Evolutionary conservation across 805 yeast species (phyloP).

Genomic region (Hermanozyma aechmeae): DNA sequence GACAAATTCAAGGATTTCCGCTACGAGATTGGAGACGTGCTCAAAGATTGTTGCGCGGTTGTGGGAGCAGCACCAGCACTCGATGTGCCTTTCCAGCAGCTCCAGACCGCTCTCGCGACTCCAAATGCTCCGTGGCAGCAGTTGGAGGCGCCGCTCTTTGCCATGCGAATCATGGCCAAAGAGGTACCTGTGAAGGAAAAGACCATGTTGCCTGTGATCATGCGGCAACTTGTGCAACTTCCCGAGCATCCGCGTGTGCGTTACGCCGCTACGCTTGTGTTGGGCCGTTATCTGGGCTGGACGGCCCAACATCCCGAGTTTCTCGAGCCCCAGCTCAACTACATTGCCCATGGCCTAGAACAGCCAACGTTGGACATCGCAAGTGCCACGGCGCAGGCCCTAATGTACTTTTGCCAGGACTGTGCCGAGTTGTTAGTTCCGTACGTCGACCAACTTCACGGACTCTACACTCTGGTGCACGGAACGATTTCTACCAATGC

Average conservation of each 20-base stretch:
- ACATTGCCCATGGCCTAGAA: conserved; percentile 68
- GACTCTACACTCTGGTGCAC: conserved; percentile 52
- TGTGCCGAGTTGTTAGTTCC: conserved; percentile 59
- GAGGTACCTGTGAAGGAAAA: conserved; percentile 67
- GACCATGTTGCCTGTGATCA: conserved; percentile 61
- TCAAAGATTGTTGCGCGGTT: conserved; percentile 90
- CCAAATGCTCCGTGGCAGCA: conserved; percentile 62
- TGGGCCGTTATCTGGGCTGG: conserved; percentile 97
- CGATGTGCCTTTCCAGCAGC: conserved; percentile 55
- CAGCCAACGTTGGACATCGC: conserved; percentile 37
- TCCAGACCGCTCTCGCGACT: conserved; percentile 31
- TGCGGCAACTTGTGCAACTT: conserved; percentile 56
- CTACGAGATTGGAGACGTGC: conserved; percentile 96
- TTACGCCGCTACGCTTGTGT: conserved; percentile 85
- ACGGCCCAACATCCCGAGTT: conserved; percentile 77
- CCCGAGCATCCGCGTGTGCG: conserved; percentile 84
- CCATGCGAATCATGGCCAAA: conserved; percentile 90
- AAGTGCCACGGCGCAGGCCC: conserved; percentile 85
- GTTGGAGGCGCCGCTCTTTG: conserved; percentile 82
- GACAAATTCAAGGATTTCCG: conserved; percentile 91
- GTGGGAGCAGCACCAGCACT: conserved; percentile 71
- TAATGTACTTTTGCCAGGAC: conserved; percentile 91
- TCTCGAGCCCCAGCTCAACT: conserved; percentile 74
- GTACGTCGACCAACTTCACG: conserved; percentile 65
- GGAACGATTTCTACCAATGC: conserved; percentile 56